A percentile compares a stretch with the other conserved stretches of the same genome.
phyloP scores from a whole-genome alignment of 1,284 basidiomycete species.

The Phellinidium pouzarii region DNA sequence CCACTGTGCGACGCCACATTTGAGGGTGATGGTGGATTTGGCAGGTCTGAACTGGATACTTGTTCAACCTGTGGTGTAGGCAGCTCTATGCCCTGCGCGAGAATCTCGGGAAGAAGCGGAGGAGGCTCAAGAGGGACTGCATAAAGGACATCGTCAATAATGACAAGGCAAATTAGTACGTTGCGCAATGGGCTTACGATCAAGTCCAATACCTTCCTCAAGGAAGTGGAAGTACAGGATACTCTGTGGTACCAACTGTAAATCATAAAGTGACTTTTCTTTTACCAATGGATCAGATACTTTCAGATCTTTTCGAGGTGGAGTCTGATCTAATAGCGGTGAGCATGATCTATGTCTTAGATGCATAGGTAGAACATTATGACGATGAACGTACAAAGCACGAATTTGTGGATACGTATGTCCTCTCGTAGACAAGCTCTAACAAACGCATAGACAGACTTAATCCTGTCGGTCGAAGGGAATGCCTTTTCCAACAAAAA shows the following conservation, averaged over 20 bases:
- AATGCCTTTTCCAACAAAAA: slow-evolving; percentile 79
- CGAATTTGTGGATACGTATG: slow-evolving; percentile 68
- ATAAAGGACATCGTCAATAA: slow-evolving; percentile 20
- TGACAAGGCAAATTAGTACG: neutral
- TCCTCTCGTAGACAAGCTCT: slow-evolving; percentile 65
- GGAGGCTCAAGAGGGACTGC: slow-evolving; percentile 47
- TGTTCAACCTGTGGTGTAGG: slow-evolving; percentile 33
- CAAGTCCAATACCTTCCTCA: slow-evolving; percentile 49
- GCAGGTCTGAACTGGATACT: neutral
- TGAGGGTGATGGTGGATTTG: slow-evolving; percentile 17
- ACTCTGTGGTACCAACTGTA: slow-evolving; percentile 76
- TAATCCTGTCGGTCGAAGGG: slow-evolving; percentile 69
- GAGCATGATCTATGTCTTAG: neutral
- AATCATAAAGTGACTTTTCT: slow-evolving; percentile 58
- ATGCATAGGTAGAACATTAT: slow-evolving; percentile 1
- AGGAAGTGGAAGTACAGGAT: slow-evolving; percentile 72
- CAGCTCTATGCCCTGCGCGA: slow-evolving; percentile 47
- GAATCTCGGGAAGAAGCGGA: slow-evolving; percentile 54
- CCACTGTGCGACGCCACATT: slow-evolving; percentile 24
- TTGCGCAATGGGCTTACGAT: slow-evolving; percentile 41
- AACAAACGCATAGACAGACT: slow-evolving; percentile 78
- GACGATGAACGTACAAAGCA: slow-evolving; percentile 56
- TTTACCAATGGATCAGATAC: slow-evolving; percentile 68
- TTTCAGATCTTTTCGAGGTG: slow-evolving; percentile 75
- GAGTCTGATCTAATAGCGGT: slow-evolving; percentile 55